Percentiles rank a stretch among this genome's conserved stretches.
Conservation (phyloP, 2,329 filamentous ascomycete species). For the Didymella segeticola region DNA sequence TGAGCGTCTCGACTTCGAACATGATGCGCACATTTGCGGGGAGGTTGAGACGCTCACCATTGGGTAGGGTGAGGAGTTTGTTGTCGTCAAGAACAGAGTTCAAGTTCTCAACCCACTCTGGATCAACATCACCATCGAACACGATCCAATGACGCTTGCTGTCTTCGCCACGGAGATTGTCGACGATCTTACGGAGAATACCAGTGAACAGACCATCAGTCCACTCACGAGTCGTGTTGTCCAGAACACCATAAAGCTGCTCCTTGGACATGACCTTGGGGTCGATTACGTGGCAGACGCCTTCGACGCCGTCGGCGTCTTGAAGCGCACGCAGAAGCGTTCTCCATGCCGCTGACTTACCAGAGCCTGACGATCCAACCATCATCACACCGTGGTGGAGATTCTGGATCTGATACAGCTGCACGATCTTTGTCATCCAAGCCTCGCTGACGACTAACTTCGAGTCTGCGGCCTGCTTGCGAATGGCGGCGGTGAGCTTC, state of each 20-base stretch:
- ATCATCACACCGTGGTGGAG: conserved; percentile 99
- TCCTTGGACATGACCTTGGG: conserved; percentile 99
- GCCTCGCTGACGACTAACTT: conserved; percentile 89
- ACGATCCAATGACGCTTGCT: conserved; percentile 99
- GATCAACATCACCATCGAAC: conserved; percentile 98
- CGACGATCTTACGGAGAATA: conserved; percentile 96
- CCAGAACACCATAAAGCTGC: conserved; percentile 91
- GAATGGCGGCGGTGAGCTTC: conserved; percentile 80
- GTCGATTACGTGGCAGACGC: conserved; percentile 96
- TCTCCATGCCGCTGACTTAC: conserved; percentile 96
- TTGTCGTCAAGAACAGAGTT: conserved; percentile 99
- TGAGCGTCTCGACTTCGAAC: conserved; percentile 98
- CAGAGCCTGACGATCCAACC: conserved; percentile 97
- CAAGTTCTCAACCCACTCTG: conserved; percentile 99
- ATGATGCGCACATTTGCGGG: conserved; percentile 97
- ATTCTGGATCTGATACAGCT: conserved; percentile 96
- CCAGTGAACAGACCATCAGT: conserved; percentile 98
- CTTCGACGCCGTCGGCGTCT: conserved; percentile 87
- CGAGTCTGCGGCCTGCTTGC: conserved; percentile 80
- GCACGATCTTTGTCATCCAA: conserved; percentile 97
- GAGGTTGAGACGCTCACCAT: conserved; percentile 95
- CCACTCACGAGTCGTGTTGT: conserved; percentile 98
- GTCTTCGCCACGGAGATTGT: conserved; percentile 97
- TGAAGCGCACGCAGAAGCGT: conserved; percentile 90
- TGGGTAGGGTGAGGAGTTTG: conserved; percentile 94